Evolutionary conservation across 2,329 filamentous ascomycete genomes (phyloP).

Genomic region (Aspergillus tanneri): DNA sequence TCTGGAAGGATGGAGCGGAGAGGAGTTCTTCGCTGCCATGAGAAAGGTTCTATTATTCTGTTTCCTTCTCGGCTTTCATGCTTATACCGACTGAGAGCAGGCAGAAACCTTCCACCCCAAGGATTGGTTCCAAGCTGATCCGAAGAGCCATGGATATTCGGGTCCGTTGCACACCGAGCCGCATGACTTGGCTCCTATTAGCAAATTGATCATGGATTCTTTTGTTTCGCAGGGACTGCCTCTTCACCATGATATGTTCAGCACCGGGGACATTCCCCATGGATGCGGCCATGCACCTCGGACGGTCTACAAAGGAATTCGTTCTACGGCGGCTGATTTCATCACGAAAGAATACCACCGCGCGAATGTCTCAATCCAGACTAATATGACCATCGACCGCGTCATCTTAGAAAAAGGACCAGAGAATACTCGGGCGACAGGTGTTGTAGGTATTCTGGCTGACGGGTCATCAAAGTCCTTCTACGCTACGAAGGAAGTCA

Average conservation of each 20-base stretch:
- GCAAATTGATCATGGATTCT: constrained; percentile 55
- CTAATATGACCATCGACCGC: constrained; percentile 53
- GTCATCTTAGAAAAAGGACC: constrained; percentile 46
- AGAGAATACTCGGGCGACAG: constrained; percentile 44
- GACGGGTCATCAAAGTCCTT: constrained; percentile 41
- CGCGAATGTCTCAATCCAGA: constrained; percentile 52
- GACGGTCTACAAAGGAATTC: constrained; percentile 53
- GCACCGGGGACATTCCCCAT: constrained; percentile 52
- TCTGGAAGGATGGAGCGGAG: constrained; percentile 55
- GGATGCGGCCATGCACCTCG: constrained; percentile 58
- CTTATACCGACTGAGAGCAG: constrained; percentile 25
- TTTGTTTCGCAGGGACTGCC: constrained; percentile 56
- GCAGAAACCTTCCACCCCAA: constrained; percentile 60
- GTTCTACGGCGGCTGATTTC: constrained; percentile 57
- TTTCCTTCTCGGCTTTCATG: neutral
- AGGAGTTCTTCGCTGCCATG: constrained; percentile 59
- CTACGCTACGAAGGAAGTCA: constrained; percentile 48
- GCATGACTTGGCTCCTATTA: constrained; percentile 60
- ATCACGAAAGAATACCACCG: constrained; percentile 44
- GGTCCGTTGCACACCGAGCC: constrained; percentile 58
- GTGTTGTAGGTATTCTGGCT: constrained; percentile 21
- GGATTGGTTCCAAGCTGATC: constrained; percentile 55
- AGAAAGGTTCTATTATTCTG: constrained; percentile 44
- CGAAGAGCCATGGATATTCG: constrained; percentile 50
- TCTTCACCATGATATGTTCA: constrained; percentile 61